A percentile compares a stretch with the other conserved stretches of the same genome.
Evolutionary conservation across 169 alveolate genomes (phyloP).

Genomic region (Plasmodium gaboni): DNA sequence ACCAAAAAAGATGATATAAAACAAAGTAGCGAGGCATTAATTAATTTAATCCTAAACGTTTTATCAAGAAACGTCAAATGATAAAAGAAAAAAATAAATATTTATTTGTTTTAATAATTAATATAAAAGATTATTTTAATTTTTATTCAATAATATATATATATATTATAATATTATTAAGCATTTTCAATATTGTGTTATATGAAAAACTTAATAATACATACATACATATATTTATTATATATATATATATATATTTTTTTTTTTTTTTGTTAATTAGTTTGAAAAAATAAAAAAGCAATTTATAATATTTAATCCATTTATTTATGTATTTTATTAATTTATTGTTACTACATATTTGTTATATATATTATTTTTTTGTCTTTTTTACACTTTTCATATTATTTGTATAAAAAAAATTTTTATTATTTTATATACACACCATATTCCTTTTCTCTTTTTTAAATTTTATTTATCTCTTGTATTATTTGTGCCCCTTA

Average conservation of each 20-base stretch:
- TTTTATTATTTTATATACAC: background rate
- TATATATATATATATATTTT: background rate
- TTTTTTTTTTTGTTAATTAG: conserved; percentile 3
- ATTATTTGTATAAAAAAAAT: conserved; percentile 8
- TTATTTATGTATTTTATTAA: too few species aligned
- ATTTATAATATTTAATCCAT: too few species aligned
- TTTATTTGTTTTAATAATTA: too few species aligned
- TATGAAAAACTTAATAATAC: background rate
- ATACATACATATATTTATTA: background rate
- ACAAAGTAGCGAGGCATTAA: conserved; percentile 40
- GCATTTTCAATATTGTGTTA: too few species aligned
- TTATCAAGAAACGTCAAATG: conserved; percentile 32
- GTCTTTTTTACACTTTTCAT: background rate
- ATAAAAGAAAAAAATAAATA: conserved; percentile 6
- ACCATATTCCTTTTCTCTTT: conserved; percentile 1
- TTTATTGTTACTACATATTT: too few species aligned
- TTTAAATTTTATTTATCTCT: conserved; percentile 1
- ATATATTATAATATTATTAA: too few species aligned
- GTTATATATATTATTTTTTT: conserved; percentile 3
- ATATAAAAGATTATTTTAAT: too few species aligned
- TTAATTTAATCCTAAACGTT: conserved; percentile 14
- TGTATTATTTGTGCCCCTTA: conserved; percentile 22
- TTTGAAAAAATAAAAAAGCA: background rate
- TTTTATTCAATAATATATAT: too few species aligned
- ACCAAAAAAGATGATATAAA: conserved; percentile 29